A percentile compares a stretch with the other conserved stretches of the same genome.
These are phyloP conservation scores for Carex arenaria DNA, from an alignment of 202 grass and related monocot species.

Conservation along the genomic window DNA sequence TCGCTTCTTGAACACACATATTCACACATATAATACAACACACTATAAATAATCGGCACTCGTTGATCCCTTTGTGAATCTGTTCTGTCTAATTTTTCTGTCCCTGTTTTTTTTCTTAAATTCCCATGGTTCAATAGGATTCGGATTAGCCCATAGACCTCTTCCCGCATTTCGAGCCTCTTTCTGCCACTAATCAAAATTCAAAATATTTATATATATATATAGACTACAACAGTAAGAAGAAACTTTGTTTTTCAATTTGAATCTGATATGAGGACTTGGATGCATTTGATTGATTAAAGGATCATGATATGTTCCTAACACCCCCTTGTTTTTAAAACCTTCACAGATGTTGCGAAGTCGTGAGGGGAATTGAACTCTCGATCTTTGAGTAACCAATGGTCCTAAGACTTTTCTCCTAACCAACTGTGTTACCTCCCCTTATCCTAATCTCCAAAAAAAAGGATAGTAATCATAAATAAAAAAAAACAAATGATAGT, in stretches of 20 bases:
- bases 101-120: conserved; percentile 30
- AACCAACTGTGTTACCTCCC: too few species aligned
- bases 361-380: too few species aligned
- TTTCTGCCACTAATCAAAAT: conserved; percentile 47
- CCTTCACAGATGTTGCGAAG: too few species aligned
- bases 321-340: too few species aligned
- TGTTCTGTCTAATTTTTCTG: conserved; percentile 7
- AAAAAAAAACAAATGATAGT: too few species aligned
- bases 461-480: too few species aligned
- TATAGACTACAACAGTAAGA: background rate
- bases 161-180: conserved; percentile 32
- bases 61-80: conserved; percentile 3
- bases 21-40: background rate
- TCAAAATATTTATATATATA: conserved; percentile 8
- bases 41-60: conserved; percentile 7
- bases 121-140: conserved; percentile 65
- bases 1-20: background rate
- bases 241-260: background rate
- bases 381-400: too few species aligned
- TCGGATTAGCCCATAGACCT: conserved; percentile 47
- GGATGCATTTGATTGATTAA: background rate
- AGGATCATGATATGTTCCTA: background rate
- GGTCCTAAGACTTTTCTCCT: too few species aligned
- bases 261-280: background rate
- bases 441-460: too few species aligned